Conservation (phyloP, 2,329 filamentous ascomycete species). For the Monosporascus sp. region DNA sequence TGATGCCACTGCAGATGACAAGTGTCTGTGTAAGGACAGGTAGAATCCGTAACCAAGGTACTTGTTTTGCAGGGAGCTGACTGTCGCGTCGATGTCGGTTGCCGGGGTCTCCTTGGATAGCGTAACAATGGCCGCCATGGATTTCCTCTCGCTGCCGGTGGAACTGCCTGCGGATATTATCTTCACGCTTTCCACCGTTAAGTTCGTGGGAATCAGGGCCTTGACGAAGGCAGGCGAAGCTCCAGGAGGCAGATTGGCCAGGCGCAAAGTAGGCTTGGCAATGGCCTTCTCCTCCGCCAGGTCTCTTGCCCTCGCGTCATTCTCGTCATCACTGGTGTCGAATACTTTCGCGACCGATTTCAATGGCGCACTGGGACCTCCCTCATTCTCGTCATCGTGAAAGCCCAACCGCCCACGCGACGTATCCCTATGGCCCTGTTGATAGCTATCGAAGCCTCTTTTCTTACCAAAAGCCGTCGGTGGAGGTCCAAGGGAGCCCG, state of each 20-base stretch:
- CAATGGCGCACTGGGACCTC: constrained; percentile 29
- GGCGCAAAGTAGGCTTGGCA: constrained; percentile 56
- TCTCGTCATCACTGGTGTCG: constrained; percentile 59
- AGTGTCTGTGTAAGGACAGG: constrained; percentile 71
- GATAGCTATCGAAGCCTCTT: constrained; percentile 44
- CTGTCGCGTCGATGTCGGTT: constrained; percentile 74
- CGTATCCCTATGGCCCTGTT: constrained; percentile 29
- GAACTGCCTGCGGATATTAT: constrained; percentile 54
- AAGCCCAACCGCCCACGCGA: constrained; percentile 30
- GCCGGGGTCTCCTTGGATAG: constrained; percentile 75
- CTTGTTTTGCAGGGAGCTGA: constrained; percentile 72
- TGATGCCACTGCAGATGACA: constrained; percentile 68
- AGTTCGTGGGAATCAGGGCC: constrained; percentile 49
- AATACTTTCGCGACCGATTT: constrained; percentile 67
- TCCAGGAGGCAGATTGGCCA: constrained; percentile 55
- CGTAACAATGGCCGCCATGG: constrained; percentile 72
- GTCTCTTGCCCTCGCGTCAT: constrained; percentile 37
- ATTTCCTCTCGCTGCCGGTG: constrained; percentile 58
- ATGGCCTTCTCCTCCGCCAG: constrained; percentile 53
- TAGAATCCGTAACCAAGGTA: constrained; percentile 84
- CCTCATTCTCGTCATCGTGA: constrained; percentile 31
- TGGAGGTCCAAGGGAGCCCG: constrained; percentile 54
- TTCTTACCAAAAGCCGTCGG: constrained; percentile 48
- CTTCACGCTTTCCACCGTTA: constrained; percentile 69
- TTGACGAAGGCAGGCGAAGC: constrained; percentile 56